Base-by-base conservation (phyloP, 2,329 filamentous ascomycete species). In the Triangularia setosa region DNA sequence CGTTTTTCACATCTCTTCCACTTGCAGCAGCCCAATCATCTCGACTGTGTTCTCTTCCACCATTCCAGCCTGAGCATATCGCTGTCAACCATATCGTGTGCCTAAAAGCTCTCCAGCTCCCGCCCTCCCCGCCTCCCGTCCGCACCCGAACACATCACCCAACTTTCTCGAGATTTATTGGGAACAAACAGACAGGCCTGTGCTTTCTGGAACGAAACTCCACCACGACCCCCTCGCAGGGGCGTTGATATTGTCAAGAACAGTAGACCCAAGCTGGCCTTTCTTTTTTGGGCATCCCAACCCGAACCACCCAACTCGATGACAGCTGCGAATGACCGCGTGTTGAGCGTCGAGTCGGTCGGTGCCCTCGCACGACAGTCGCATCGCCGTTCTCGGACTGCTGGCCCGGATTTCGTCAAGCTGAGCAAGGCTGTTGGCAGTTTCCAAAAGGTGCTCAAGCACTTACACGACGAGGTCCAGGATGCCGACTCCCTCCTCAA, bases 401-500 rank as follows among this genome's bases (percentile, higher is more conserved):
- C 81, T 2, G 79, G 81, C 16, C 75, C 79, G 2, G 78, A 82
- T 52, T 84, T 86, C 64, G 77, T 78, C 62, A 79, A 82, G 54
- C 78, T 85, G 56, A 79, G 83, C 14, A 72, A 75, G 14, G 80
- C 81, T 35, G 80, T 88, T 44, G 81, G 81, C 62, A 78, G 78
- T 53, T 76, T 89, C 48, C 82, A 88, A 69, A 80, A 80, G 5
- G 81, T 82, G 12, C 77, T 89, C 6, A 82, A 84, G 62, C 83
- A 87, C 69, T 77, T 89, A 25, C 84, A 83, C 62, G 78, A 81
- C 67, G 86, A 88, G 75, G 80, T 81, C 44, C 80, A 83, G 67
- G 84, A 86, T 69, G 77, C 79, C 1, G 83, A 84, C 68, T 87
- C 86, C 9, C 76, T 82, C 11, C 77, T 89, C 16, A 83, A 83